Base-by-base conservation (phyloP, 78 protist species). In the Anaeramoeba ignava region DNA sequence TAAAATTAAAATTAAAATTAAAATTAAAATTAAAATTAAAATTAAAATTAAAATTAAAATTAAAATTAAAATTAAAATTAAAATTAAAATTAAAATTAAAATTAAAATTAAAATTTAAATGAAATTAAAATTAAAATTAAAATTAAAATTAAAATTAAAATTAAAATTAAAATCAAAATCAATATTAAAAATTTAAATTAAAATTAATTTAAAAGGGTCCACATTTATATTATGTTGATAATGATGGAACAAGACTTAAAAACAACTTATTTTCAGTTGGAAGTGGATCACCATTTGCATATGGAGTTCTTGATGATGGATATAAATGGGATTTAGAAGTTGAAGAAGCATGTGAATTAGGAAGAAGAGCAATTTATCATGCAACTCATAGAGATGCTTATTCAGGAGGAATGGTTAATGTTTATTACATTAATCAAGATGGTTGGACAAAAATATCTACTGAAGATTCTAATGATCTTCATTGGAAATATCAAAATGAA, bases 261-360 rank as follows among this genome's bases (percentile, higher is more conserved):
- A 95, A 94, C 34, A 73, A 94, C 83, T 38, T 91, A 36, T 98
- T 97, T 88, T 42, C 93, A 38, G 99, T 96, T 37, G 99, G 99
- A 2, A 93, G 98, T 1, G 99, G 99, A 34, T 93, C 98, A 36
- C 94, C 96, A 2, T 97, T 91, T 83, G 99, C 99, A 27, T 97
- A 97, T 85, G 99, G 99, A 84, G 96, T 98, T n/a, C 92, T 98
- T n/a, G 99, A 98, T 89, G 31, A 91, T 23, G 96, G 91, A 31
- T 98, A 91, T 90, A 17, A 88, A 38, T 84, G 87, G 85, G 84
- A 87, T 81, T 2, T 90, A 86, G 38, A 78, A 0, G 90, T 38
- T 27, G 98, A 93, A 78, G 97, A 96, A 41, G 99, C 99, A 3
- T 1, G 81, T 42, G 98, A 91, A 23, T 90, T 98, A 0, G 99